Evolutionary conservation across 2,329 filamentous ascomycete genomes (phyloP).

Genomic region (Drechslerella coelobrocha): DNA sequence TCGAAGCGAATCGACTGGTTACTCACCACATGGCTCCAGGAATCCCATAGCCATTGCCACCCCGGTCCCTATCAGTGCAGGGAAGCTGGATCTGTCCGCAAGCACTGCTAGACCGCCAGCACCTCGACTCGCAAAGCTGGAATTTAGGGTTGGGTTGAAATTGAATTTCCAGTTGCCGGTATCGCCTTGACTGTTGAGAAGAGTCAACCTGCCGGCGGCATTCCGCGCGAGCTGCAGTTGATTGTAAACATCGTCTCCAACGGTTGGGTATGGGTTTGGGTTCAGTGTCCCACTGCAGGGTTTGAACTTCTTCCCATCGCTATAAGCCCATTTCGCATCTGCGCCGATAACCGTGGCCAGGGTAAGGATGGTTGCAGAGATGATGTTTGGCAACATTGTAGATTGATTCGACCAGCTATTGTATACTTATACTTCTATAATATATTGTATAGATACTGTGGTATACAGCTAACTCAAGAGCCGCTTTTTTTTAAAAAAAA

Average conservation of each 20-base stretch:
- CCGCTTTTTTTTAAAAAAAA: too few relatives aligned
- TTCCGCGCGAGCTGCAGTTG: constrained; percentile 20
- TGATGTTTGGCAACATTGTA: constrained; percentile 12
- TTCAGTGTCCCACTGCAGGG: constrained; percentile 14
- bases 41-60: constrained; percentile 32
- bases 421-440: too few relatives aligned
- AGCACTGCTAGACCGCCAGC: constrained; percentile 39
- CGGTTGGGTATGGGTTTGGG: constrained; percentile 21
- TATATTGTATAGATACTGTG: too few relatives aligned
- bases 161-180: constrained; percentile 25
- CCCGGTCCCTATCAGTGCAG: constrained; percentile 22
- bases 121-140: constrained; percentile 12
- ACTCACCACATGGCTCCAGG: constrained; percentile 20
- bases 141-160: constrained; percentile 28
- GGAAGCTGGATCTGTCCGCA: constrained; percentile 47
- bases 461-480: too few relatives aligned
- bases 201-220: constrained; percentile 11
- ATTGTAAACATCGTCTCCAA: constrained; percentile 17
- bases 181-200: constrained; percentile 22
- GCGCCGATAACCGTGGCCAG: constrained; percentile 2
- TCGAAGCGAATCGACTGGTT: too few relatives aligned
- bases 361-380: constrained; percentile 4
- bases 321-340: constrained; percentile 23
- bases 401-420: too few relatives aligned
- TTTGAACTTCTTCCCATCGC: constrained; percentile 20